Evolutionary conservation across 768 basidiomycete genomes (phyloP).

Genomic region (Hydnomerulius pinastri): DNA sequence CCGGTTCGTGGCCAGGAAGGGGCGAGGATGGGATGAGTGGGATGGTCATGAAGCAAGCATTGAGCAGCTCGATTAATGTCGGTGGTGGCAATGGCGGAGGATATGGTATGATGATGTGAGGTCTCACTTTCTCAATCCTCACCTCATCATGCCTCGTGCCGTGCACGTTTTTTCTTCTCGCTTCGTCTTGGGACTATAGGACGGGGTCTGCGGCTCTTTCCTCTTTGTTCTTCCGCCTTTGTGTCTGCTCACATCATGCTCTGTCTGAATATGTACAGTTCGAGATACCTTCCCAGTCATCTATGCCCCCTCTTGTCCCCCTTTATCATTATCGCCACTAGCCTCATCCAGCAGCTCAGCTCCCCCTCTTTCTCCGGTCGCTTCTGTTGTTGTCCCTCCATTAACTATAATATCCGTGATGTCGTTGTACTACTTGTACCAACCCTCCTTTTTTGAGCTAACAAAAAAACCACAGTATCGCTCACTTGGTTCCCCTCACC

Average conservation of each 20-base stretch:
- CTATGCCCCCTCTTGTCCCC: conserved; percentile 3
- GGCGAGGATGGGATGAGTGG: conserved; percentile 33
- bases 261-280: conserved; percentile 17
- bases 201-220: conserved; percentile 8
- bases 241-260: conserved; percentile 11
- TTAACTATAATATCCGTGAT: conserved; percentile 18
- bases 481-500: conserved; percentile 4
- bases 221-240: conserved; percentile 13
- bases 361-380: not conserved
- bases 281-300: not conserved
- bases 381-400: conserved; percentile 5
- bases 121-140: conserved; percentile 6
- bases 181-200: conserved; percentile 15
- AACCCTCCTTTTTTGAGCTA: conserved; percentile 19
- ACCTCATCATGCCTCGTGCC: conserved; percentile 8
- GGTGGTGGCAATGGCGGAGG: conserved; percentile 39
- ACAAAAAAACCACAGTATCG: conserved; percentile 13
- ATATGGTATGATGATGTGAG: conserved; percentile 42
- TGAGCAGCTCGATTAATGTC: conserved; percentile 39
- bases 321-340: conserved; percentile 7
- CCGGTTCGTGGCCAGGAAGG: conserved; percentile 27
- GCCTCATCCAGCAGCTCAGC: conserved; percentile 16
- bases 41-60: conserved; percentile 37
- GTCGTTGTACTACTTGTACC: conserved; percentile 25
- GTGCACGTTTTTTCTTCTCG: conserved; percentile 11